A percentile compares a stretch with the other conserved stretches of the same genome.
phyloP scores from a whole-genome alignment of 768 basidiomycete species.

The Lactarius indigo region DNA sequence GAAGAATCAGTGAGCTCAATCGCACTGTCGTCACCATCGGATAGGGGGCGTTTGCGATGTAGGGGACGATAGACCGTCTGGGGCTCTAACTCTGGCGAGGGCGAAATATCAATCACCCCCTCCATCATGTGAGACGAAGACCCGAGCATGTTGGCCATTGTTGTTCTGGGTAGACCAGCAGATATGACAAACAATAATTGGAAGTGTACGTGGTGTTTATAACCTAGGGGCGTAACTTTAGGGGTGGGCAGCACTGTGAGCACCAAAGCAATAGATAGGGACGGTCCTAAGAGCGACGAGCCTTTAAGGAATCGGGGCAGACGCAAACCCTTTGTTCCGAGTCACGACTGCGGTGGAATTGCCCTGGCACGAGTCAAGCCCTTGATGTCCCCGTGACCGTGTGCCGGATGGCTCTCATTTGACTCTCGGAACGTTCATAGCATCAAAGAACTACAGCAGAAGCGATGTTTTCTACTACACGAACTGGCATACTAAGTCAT shows the following conservation, averaged over 20 bases:
- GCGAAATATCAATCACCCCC: conserved; percentile 23
- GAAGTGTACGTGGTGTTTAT: neutral
- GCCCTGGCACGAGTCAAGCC: neutral
- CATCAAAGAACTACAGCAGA: neutral
- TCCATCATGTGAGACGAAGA: conserved; percentile 8
- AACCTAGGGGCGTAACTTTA: neutral
- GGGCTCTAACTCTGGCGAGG: conserved; percentile 18
- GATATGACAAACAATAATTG: neutral
- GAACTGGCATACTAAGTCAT: neutral
- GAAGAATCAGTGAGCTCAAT: conserved; percentile 56
- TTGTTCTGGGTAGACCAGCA: neutral
- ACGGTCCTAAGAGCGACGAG: neutral
- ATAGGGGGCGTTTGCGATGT: conserved; percentile 22
- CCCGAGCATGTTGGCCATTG: neutral
- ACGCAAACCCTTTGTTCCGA: neutral
- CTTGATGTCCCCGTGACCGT: neutral
- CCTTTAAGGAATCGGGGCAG: neutral
- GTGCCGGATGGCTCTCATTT: neutral
- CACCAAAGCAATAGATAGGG: neutral
- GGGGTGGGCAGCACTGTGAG: neutral
- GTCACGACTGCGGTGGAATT: neutral
- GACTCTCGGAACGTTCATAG: neutral
- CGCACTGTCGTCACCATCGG: conserved; percentile 30
- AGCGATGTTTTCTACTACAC: neutral
- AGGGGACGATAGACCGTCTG: conserved; percentile 9